Evolutionary conservation across 441 rosid species (phyloP), one percentile per base, ranked within the genome.

Genomic region (Capsella rubella): DNA sequence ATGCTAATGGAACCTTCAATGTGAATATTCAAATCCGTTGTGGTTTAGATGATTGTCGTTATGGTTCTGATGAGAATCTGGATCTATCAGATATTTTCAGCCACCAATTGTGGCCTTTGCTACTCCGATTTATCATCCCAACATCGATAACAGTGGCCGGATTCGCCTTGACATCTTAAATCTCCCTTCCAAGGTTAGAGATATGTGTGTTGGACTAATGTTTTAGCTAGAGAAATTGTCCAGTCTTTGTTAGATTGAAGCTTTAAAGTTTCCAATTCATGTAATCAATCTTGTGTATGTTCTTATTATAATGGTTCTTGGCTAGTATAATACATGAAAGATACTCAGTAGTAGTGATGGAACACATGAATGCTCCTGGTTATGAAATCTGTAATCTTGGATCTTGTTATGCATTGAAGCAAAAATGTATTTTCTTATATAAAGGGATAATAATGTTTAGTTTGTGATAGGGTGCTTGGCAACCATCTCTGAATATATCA

Each of bases 131-230:
- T 92, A 92, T 68, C 96, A 90, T 21, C 95, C 96, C 1, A 92
- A 92, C 71, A 90, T 92, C 16, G 96, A 92, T 56, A 86, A 77
- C 5, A 89, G 93, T 25, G 97, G 97, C 64, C 83, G 97, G 67
- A 92, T 92, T 80, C 90, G 96, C 87, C 93, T 92, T 16, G 97
- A 92, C 78, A 89, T 92, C 77, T 87, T 92, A 52, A 90, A 89
- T 85, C 94, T 90, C 67, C 97, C 97, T 13, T 93, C 97, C 28
- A 90, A 92, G 92, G 96, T 87, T 14, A 77, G 46, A 32, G 25
- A 21, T 21, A 21, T 21, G 25, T 21, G 25, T 21, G 25, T 21
- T 21, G 25, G 25, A 21, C 25, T 21, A 2, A 21, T 21, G 25
- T 21, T 21, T 21, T 21, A 21, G 25, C 25, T 32, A 6, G 35